These are phyloP conservation scores for Chaetomium strumarium DNA, from an alignment of 2,329 filamentous ascomycete genomes.

Conservation along the genomic window DNA sequence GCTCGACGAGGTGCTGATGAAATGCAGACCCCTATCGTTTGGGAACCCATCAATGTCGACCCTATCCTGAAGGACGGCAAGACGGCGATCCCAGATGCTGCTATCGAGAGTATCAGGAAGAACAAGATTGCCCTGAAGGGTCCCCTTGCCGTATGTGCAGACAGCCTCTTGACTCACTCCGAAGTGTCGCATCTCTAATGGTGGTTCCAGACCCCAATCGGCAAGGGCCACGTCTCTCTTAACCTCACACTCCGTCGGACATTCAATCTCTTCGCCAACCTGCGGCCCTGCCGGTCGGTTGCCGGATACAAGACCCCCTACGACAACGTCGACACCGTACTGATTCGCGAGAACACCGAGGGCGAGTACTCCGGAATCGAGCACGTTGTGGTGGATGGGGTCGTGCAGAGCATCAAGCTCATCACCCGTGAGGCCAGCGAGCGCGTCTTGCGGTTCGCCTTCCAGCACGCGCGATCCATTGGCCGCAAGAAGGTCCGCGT, in stretches of 20 bases:
- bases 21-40: slow-evolving; percentile 76
- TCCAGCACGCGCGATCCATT: slow-evolving; percentile 93
- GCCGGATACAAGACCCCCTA: slow-evolving; percentile 98
- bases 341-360: slow-evolving; percentile 99
- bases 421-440: slow-evolving; percentile 93
- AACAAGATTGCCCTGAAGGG: slow-evolving; percentile 99
- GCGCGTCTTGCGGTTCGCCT: slow-evolving; percentile 93
- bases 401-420: slow-evolving; percentile 99
- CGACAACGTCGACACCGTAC: slow-evolving; percentile 91
- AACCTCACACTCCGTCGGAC: slow-evolving; percentile 98
- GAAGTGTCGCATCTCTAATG: slow-evolving; percentile 16
- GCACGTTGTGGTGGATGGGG: slow-evolving; percentile 94
- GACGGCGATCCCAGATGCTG: slow-evolving; percentile 87
- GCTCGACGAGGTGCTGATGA: slow-evolving; percentile 9
- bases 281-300: slow-evolving; percentile 95
- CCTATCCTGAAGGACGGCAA: slow-evolving; percentile 90
- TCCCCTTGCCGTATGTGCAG: slow-evolving; percentile 73
- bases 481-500: slow-evolving; percentile 95
- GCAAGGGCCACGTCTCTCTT: slow-evolving; percentile 98
- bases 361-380: slow-evolving; percentile 99
- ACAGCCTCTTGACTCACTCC: neutral
- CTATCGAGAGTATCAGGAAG: slow-evolving; percentile 86
- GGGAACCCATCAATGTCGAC: slow-evolving; percentile 96
- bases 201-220: slow-evolving; percentile 69
- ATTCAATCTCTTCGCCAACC: slow-evolving; percentile 99